Base-by-base conservation (phyloP, 768 basidiomycete species). In the Kwoniella mangroviensis region DNA sequence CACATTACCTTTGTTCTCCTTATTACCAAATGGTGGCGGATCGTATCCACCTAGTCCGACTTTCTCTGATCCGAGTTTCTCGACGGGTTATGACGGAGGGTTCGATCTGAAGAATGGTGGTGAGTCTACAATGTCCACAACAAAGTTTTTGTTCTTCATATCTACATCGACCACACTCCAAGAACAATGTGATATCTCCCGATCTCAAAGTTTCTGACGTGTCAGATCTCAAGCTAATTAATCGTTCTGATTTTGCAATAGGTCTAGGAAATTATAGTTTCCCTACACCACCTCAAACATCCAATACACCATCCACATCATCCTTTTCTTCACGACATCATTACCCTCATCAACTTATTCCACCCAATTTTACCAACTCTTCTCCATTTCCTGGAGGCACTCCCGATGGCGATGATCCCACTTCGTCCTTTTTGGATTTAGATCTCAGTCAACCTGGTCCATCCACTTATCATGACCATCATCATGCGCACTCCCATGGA, bases 381-480 rank as follows among this genome's bases (percentile, higher is more conserved):
- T 67, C 68, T 3, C 45, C 58, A 2, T 66, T 71, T 40, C 65
- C 65, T 17, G 26, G 22, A 13, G 17, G 22, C 21, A 61, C 70
- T 24, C 65, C 70, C 34, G 68, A 69, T 40, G 54, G 43, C 1
- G 67, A 69, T 55, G 67, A 69, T 64, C 71, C 67, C 9, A 68
- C 67, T 22, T 60, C 67, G 1, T 62, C 66, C 22, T 72, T 43
- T 26, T 41, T 72, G 24, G 71, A 72, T 66, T 22, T 72, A n/a
- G 69, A 70, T 57, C 43, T 68, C 7, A 54, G 64, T 51, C 68
- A 70, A 60, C 67, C 74, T 17, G 74, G 74, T 49, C 74, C 74
- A 24, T 75, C 74, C 9, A 72, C 60, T 9, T 72, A 69, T 41
- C 53, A 34, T 34, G 9, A 53, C 21, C 55, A 57, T 45, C n/a